Percentiles rank a stretch among this genome's conserved stretches.
These are phyloP conservation scores for Bassia scoparia DNA, from an alignment of 148 eudicot species.

Conservation along the genomic window DNA sequence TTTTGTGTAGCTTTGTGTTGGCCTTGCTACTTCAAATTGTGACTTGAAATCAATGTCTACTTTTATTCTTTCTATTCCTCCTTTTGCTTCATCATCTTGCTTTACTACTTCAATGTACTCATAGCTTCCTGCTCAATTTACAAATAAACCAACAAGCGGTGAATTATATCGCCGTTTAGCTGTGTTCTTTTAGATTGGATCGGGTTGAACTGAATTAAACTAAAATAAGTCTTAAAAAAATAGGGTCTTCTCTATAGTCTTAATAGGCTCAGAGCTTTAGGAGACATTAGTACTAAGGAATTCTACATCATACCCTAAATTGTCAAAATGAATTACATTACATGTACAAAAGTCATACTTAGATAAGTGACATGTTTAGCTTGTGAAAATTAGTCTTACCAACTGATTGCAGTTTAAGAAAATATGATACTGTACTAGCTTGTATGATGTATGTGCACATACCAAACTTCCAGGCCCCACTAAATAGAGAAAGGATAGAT, in stretches of 20 bases:
- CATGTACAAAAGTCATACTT: background rate
- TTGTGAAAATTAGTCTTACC: background rate
- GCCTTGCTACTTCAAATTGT: conserved; percentile 66
- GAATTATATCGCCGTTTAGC: no score
- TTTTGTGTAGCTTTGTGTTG: conserved; percentile 43
- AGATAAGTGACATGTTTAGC: background rate
- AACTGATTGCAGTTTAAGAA: background rate
- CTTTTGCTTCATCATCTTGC: conserved; percentile 16
- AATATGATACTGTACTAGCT: no score
- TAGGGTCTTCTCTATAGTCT: no score
- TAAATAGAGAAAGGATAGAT: background rate
- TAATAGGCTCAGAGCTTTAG: no score
- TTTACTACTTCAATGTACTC: conserved; percentile 43
- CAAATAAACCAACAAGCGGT: no score
- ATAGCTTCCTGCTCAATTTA: conserved; percentile 36
- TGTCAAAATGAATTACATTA: background rate
- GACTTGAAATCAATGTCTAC: conserved; percentile 66
- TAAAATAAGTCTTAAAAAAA: no score
- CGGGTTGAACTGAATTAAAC: no score
- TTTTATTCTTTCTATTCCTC: conserved; percentile 31
- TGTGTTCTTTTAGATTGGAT: no score
- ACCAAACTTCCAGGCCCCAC: conserved; percentile 1
- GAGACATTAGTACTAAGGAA: no score
- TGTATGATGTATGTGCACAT: conserved; percentile 8
- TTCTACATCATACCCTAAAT: background rate